phyloP scores from a whole-genome alignment of 1,284 basidiomycete species.

The Tausonia pullulans region DNA sequence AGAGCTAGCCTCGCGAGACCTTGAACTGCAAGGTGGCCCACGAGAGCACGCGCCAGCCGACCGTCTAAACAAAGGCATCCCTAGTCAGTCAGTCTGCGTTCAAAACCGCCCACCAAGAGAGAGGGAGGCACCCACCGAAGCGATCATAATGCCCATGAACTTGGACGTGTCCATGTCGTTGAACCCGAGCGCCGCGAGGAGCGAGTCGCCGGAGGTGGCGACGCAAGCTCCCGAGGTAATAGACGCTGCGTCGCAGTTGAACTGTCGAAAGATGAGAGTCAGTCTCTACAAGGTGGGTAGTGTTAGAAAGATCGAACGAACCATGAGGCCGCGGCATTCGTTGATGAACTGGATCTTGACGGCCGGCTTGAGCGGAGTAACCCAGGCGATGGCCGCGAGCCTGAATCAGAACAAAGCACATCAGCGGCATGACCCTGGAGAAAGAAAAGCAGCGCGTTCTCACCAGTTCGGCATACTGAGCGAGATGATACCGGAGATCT shows the following conservation, averaged over 20 bases:
- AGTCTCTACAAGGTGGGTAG: not conserved
- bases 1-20: not conserved
- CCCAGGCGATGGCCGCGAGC: constrained; percentile 33
- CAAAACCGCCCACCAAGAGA: not conserved
- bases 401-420: constrained; percentile 11
- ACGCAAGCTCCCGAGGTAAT: constrained; percentile 9
- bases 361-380: constrained; percentile 26
- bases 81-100: not conserved
- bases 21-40: constrained; percentile 4
- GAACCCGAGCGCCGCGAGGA: constrained; percentile 30
- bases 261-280: constrained; percentile 12
- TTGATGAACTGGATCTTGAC: constrained; percentile 37
- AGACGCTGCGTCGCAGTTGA: constrained; percentile 30
- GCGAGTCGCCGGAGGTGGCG: constrained; percentile 7
- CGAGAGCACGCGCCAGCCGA: constrained; percentile 8
- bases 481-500: constrained; percentile 11
- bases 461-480: not conserved
- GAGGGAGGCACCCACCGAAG: constrained; percentile 18
- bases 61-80: not conserved
- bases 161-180: constrained; percentile 29
- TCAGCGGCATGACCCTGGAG: no score
- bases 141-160: constrained; percentile 34
- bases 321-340: constrained; percentile 30
- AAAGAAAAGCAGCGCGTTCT: not conserved
- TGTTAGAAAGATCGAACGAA: not conserved